Percentiles rank a stretch among this genome's conserved stretches.
These are phyloP conservation scores for Tricholoma sp. DNA, from an alignment of 768 basidiomycete genomes.

Conservation along the genomic window DNA sequence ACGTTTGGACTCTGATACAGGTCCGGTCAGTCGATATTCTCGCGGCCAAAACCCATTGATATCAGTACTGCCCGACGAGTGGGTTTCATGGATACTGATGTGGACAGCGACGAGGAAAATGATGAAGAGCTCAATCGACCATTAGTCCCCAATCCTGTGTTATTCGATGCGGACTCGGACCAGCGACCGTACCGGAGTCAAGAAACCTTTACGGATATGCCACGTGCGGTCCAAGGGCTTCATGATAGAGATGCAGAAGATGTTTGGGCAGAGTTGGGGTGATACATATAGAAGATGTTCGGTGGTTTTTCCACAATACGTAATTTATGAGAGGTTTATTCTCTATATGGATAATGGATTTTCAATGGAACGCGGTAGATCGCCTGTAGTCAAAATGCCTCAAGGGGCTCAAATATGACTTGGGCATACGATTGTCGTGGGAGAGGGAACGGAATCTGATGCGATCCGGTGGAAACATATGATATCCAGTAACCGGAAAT, in stretches of 20 bases:
- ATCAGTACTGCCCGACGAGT: conserved; percentile 65
- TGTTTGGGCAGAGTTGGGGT: conserved; percentile 66
- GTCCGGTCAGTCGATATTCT: conserved; percentile 86
- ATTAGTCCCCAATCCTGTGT: conserved; percentile 50
- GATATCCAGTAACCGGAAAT: no score
- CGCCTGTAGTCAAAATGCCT: no score
- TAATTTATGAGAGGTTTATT: no score
- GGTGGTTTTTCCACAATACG: neutral
- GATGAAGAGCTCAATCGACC: conserved; percentile 57
- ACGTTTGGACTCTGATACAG: conserved; percentile 30
- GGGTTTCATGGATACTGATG: conserved; percentile 69
- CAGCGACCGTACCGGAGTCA: conserved; percentile 20
- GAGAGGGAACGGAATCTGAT: no score
- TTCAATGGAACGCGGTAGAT: no score
- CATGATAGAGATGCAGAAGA: conserved; percentile 60
- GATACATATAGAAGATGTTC: no score
- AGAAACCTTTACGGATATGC: conserved; percentile 49
- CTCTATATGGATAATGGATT: no score
- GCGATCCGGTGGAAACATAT: no score
- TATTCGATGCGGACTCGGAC: conserved; percentile 57
- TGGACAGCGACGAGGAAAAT: conserved; percentile 61
- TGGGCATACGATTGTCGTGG: no score
- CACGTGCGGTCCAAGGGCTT: conserved; percentile 49
- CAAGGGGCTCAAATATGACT: no score
- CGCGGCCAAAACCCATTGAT: conserved; percentile 82